phyloP scores from a whole-genome alignment of 140 eudicot species.

The Flaveria floridana region DNA sequence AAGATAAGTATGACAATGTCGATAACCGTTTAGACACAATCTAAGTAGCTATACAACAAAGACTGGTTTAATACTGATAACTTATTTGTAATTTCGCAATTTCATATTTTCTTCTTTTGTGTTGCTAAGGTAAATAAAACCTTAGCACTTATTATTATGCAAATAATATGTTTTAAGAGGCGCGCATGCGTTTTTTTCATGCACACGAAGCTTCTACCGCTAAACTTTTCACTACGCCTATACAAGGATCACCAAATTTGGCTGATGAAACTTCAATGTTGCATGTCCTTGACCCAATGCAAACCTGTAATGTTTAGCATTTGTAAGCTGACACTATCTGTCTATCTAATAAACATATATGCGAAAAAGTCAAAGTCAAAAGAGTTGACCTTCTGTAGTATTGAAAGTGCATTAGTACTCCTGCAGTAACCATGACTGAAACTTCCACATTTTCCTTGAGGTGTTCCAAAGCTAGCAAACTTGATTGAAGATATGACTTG shows the following conservation, averaged over 20 bases:
- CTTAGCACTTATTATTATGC: background rate
- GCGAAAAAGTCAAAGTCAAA: background rate
- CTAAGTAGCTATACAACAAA: background rate
- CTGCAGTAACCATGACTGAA: slow-evolving; percentile 78
- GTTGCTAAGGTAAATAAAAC: slow-evolving; percentile 12
- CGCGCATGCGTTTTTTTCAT: slow-evolving; percentile 30
- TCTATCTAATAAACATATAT: background rate
- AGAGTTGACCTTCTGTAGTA: slow-evolving; percentile 59
- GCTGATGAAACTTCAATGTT: slow-evolving; percentile 53
- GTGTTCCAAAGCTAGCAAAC: slow-evolving; percentile 96
- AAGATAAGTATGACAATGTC: slow-evolving; percentile 51
- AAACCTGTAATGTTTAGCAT: slow-evolving; percentile 50
- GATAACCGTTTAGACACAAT: slow-evolving; percentile 32
- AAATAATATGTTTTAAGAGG: slow-evolving; percentile 12
- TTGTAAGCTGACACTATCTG: background rate
- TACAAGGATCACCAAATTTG: slow-evolving; percentile 81
- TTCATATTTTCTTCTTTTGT: slow-evolving; percentile 3
- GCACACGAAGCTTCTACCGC: slow-evolving; percentile 91
- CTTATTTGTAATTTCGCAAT: background rate
- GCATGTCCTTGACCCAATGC: slow-evolving; percentile 75
- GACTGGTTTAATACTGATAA: background rate
- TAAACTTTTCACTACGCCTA: slow-evolving; percentile 60
- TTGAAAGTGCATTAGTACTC: slow-evolving; percentile 60
- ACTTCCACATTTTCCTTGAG: slow-evolving; percentile 81
- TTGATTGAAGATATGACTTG: slow-evolving; percentile 79